Evolutionary conservation across 305 asterid genomes (phyloP).

Genomic region (Stenogyne calaminthoides): DNA sequence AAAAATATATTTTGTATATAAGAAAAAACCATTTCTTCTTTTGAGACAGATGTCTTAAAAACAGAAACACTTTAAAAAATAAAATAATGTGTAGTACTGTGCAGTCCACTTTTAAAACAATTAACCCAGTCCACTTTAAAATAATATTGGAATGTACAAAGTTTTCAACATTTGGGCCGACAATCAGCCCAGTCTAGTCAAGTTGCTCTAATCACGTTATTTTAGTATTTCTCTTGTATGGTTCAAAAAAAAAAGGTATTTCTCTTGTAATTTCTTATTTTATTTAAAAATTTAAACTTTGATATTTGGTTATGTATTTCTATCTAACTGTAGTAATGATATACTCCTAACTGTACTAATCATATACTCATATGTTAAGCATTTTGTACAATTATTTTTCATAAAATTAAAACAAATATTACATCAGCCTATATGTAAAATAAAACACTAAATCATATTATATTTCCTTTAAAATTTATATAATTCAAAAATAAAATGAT

Average conservation of each 20-base stretch:
- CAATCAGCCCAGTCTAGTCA: background rate
- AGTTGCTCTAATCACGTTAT: background rate
- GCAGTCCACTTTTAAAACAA: background rate
- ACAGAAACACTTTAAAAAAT: background rate
- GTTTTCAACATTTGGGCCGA: background rate
- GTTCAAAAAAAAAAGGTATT: no score
- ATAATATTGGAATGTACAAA: background rate
- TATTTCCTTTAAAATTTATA: no score
- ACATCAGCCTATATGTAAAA: no score
- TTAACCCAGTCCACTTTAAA: background rate
- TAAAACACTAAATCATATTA: no score
- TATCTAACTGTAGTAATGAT: no score
- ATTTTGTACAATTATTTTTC: no score
- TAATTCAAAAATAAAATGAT: no score
- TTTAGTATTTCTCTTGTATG: no score
- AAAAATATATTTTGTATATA: background rate
- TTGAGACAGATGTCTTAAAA: no score
- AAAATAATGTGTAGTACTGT: background rate
- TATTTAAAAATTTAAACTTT: background rate
- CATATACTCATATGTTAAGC: no score
- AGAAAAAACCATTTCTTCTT: background rate
- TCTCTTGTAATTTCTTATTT: background rate
- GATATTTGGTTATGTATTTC: background rate
- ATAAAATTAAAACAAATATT: no score
- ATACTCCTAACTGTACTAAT: no score